Percentiles rank a stretch among this genome's conserved stretches.
Conservation (phyloP, 148 eudicot species). For the Spergularia marina region DNA sequence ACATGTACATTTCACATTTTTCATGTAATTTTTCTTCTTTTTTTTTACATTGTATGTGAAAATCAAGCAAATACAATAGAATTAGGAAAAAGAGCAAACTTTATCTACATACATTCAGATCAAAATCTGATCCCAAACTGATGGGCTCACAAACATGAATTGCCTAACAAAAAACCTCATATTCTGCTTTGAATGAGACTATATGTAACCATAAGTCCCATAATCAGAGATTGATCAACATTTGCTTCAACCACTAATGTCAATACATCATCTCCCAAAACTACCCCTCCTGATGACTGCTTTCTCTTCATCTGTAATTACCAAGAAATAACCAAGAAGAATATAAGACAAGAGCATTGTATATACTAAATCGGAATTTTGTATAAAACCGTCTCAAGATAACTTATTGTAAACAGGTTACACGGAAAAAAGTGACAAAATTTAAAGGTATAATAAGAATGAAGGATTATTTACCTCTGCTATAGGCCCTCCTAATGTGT, state of each 20-base stretch:
- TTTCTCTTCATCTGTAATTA: slow-evolving; percentile 38
- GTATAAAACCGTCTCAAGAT: too few relatives aligned
- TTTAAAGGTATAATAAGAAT: background rate
- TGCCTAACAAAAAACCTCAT: slow-evolving; percentile 10
- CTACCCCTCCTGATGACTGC: slow-evolving; percentile 35
- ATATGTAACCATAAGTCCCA: slow-evolving; percentile 38
- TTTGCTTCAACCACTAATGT: slow-evolving; percentile 37
- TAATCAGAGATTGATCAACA: slow-evolving; percentile 37
- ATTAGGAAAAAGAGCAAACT: background rate
- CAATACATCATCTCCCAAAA: slow-evolving; percentile 42
- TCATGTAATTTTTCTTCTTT: too few relatives aligned
- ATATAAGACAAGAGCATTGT: background rate
- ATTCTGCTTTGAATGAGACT: slow-evolving; percentile 36
- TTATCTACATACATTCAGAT: slow-evolving; percentile 28
- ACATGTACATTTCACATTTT: slow-evolving; percentile 11
- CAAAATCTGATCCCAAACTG: slow-evolving; percentile 18
- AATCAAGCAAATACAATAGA: background rate
- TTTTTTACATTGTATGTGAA: slow-evolving; percentile 4
- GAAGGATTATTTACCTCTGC: slow-evolving; percentile 34
- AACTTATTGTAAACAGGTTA: too few relatives aligned
- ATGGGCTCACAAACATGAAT: slow-evolving; percentile 8
- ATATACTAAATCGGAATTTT: background rate
- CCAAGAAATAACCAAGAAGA: background rate
- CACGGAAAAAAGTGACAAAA: too few relatives aligned
- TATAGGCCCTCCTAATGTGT: slow-evolving; percentile 30